Conservation (phyloP, 768 basidiomycete species). For the Suillus fuscotomentosus region DNA sequence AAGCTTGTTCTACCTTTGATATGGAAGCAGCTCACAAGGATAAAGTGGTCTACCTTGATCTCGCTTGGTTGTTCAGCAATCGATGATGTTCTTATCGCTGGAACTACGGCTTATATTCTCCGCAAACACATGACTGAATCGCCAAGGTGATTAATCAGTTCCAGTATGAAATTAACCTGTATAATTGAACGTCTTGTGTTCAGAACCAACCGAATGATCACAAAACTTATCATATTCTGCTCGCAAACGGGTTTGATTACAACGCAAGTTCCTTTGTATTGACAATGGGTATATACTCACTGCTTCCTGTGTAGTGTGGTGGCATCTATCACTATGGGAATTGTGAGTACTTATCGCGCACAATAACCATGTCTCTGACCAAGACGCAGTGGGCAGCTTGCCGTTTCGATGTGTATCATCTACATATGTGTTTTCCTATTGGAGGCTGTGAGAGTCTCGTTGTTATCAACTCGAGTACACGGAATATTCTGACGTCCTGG, state of each 20-base stretch:
- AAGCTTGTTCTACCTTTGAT: neutral
- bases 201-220: constrained; percentile 17
- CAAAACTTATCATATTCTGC: constrained; percentile 16
- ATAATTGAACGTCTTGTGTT: neutral
- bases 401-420: constrained; percentile 17
- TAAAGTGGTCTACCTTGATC: constrained; percentile 19
- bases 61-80: constrained; percentile 24
- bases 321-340: constrained; percentile 8
- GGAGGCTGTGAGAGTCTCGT: constrained; percentile 20
- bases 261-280: constrained; percentile 10
- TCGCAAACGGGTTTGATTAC: constrained; percentile 29
- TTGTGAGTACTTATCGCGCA: constrained; percentile 15
- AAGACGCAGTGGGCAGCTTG: constrained; percentile 17
- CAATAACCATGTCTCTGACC: neutral
- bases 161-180: neutral
- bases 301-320: constrained; percentile 12
- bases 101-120: constrained; percentile 16
- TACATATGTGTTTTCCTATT: constrained; percentile 23
- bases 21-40: neutral
- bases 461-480: neutral
- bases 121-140: constrained; percentile 8
- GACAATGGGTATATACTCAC: neutral
- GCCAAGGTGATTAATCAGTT: constrained; percentile 10
- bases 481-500: neutral
- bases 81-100: constrained; percentile 22